Base-by-base conservation (phyloP, 306 rosid genomes). In the Astragalus membranaceus region DNA sequence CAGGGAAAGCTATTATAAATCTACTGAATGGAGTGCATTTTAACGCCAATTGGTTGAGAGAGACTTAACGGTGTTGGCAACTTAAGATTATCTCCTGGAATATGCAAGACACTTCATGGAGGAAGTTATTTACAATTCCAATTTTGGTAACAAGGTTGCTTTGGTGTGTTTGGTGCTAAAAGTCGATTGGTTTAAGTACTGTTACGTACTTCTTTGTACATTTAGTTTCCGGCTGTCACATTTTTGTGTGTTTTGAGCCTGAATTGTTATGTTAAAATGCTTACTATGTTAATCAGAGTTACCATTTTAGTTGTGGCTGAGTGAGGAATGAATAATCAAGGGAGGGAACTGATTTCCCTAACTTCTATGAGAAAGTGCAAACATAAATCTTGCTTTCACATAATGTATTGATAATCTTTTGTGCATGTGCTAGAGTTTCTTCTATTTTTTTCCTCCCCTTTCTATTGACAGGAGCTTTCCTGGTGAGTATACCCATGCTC, bases 1-100 rank as follows among this genome's bases (percentile, higher is more conserved):
- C 89, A 80, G 36, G 81, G 72, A 56, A 76, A 46, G 29, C 81
- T 79, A 71, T 55, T 80, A 11, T 87, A 73, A 64, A 75, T 57
- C 56, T 16, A 12, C 43, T 36, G 35, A 16, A 23, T 55, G 43
- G 26, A 55, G 37, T 47, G 57, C 17, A 57, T 56, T 66, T 78
- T 32, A 73, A 46, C 14, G 54, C 49, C 37, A 14, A 49, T 46
- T 64, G 79, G 44, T 55, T 26, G 41, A 76, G 64, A 60, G 60
- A 60, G 72, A 44, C 57, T 48, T 42, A 33, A 36, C 55, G 15
- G 32, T 79, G 80, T 59, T 32, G 33, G 77, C 60, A 17, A 70
- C 57, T 64, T 39, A 63, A 43, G 74, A 51, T 54, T 42, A 4
- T 69, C 71, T 61, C 63, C 43, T 6, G 43, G 52, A 64, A 50